Percentiles rank a stretch among this genome's conserved stretches.
phyloP scores from a whole-genome alignment of 83 land plant genomes.

The Diphasiastrum complanatum region DNA sequence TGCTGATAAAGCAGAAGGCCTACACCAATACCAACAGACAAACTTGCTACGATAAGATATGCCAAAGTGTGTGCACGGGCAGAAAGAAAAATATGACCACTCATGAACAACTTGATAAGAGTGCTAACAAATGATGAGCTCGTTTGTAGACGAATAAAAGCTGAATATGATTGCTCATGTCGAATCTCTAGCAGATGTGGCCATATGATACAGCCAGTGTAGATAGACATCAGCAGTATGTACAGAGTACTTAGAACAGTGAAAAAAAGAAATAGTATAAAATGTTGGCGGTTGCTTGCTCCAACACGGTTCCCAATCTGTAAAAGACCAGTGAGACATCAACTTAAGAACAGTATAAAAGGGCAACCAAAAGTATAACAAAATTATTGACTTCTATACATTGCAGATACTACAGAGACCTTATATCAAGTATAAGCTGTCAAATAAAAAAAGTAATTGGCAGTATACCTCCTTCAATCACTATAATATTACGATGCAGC shows the following conservation, averaged over 20 bases:
- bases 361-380: background rate
- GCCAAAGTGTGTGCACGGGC: constrained; percentile 49
- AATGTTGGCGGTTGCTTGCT: constrained; percentile 60
- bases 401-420: background rate
- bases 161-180: no score
- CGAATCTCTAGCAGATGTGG: constrained; percentile 38
- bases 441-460: no score
- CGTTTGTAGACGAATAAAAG: constrained; percentile 1
- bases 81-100: constrained; percentile 37
- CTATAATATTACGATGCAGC: no score
- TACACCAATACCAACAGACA: constrained; percentile 52
- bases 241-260: constrained; percentile 55
- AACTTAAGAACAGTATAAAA: background rate
- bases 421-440: background rate
- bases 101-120: constrained; percentile 29
- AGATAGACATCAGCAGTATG: constrained; percentile 47
- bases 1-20: constrained; percentile 65
- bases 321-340: constrained; percentile 13
- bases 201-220: constrained; percentile 45
- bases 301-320: constrained; percentile 97
- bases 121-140: constrained; percentile 15
- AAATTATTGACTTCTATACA: background rate
- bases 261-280: constrained; percentile 59
- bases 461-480: no score
- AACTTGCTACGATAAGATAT: constrained; percentile 52